These are phyloP conservation scores for Lactarius sp. DNA, from an alignment of 768 basidiomycete genomes.

Conservation along the genomic window DNA sequence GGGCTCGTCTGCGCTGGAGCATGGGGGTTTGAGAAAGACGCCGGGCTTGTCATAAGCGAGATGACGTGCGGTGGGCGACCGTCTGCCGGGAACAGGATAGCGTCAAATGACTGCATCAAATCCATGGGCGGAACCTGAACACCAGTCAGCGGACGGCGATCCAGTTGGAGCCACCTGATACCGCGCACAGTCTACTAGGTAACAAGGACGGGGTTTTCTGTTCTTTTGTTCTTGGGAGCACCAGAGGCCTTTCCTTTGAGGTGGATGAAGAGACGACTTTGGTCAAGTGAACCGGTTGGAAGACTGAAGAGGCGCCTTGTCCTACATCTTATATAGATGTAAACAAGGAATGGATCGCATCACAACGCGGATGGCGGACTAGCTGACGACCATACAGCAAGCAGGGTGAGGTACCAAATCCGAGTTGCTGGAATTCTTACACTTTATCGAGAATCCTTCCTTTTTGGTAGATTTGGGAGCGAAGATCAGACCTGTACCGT, in stretches of 20 bases:
- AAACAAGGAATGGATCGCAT: slow-evolving; percentile 3
- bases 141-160: slow-evolving; percentile 19
- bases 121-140: slow-evolving; percentile 46
- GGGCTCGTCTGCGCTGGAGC: slow-evolving; percentile 29
- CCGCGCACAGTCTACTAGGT: neutral
- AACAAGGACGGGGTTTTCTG: neutral
- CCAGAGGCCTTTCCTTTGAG: neutral
- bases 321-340: slow-evolving; percentile 22
- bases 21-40: slow-evolving; percentile 23
- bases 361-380: slow-evolving; percentile 20
- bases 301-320: slow-evolving; percentile 8
- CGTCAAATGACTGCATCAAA: slow-evolving; percentile 57
- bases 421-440: neutral
- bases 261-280: neutral
- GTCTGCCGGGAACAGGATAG: slow-evolving; percentile 76
- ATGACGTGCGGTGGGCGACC: slow-evolving; percentile 71
- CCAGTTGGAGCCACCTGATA: slow-evolving; percentile 10
- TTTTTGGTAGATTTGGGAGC: slow-evolving; percentile 14
- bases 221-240: neutral
- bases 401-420: slow-evolving; percentile 1
- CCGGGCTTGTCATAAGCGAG: slow-evolving; percentile 66
- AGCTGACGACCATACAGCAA: slow-evolving; percentile 10
- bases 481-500: slow-evolving; percentile 17
- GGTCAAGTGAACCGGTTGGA: slow-evolving; percentile 1
- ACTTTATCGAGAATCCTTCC: neutral